These are phyloP conservation scores for Phlebiopsis flavidoalba DNA, from an alignment of 768 basidiomycete genomes.

Conservation along the genomic window DNA sequence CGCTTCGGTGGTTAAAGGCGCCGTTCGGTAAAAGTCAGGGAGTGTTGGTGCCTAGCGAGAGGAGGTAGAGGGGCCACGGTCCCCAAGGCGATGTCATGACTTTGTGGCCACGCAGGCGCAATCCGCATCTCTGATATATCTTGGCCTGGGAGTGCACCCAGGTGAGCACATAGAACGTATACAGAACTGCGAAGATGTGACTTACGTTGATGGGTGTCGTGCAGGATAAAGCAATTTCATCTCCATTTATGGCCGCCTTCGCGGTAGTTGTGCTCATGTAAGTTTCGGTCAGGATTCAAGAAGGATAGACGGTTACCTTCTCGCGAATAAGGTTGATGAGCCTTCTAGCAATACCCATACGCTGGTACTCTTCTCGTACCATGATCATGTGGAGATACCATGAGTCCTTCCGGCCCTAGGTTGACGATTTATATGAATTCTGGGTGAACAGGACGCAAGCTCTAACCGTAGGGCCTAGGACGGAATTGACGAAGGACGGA, in stretches of 20 bases:
- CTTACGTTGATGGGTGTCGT: constrained; percentile 12
- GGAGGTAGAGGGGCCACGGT: constrained; percentile 14
- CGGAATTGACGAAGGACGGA: constrained; percentile 12
- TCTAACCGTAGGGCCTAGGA: constrained; percentile 12
- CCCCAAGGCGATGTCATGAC: constrained; percentile 16
- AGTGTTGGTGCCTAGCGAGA: constrained; percentile 3
- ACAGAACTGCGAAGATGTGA: background rate
- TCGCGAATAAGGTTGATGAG: constrained; percentile 3
- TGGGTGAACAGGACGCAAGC: background rate
- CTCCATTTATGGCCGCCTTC: background rate
- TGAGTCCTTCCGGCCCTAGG: constrained; percentile 10
- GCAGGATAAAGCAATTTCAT: constrained; percentile 11
- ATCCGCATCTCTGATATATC: constrained; percentile 13
- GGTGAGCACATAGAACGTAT: background rate
- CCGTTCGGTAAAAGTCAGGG: background rate
- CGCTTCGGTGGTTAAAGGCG: background rate
- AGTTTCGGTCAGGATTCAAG: too few relatives aligned
- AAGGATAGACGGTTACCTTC: background rate
- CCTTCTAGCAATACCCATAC: constrained; percentile 5
- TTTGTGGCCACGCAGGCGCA: constrained; percentile 3
- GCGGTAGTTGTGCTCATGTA: background rate
- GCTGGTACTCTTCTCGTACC: constrained; percentile 3
- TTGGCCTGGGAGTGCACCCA: background rate
- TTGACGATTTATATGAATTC: too few relatives aligned
- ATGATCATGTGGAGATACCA: constrained; percentile 16